These are phyloP conservation scores for Fraxinus sp. DNA, from an alignment of 305 asterid genomes.

Conservation along the genomic window DNA sequence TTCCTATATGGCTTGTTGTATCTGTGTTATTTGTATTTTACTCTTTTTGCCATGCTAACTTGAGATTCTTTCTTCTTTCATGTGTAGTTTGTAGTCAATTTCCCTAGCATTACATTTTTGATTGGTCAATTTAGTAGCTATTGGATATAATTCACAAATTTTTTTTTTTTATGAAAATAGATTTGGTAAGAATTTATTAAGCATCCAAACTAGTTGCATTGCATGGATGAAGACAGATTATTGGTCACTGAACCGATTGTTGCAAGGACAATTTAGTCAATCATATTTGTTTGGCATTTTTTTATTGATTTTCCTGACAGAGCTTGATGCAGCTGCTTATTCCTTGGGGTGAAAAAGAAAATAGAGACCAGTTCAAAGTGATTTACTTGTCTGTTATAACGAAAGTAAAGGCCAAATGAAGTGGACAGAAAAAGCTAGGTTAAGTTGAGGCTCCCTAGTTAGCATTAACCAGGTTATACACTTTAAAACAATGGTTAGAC, in stretches of 20 bases:
- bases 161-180: neutral
- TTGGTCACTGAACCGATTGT: neutral
- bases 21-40: slow-evolving; percentile 14
- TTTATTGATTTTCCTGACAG: too few relatives aligned
- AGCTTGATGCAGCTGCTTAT: neutral
- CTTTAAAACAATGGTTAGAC: neutral
- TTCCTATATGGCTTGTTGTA: slow-evolving; percentile 19
- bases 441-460: neutral
- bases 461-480: neutral
- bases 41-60: slow-evolving; percentile 14
- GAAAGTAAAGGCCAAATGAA: neutral
- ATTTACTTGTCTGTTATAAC: neutral
- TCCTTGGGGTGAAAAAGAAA: neutral
- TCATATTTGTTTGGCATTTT: too few relatives aligned
- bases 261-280: neutral
- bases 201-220: neutral
- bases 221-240: neutral
- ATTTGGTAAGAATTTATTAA: neutral
- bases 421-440: neutral
- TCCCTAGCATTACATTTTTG: neutral
- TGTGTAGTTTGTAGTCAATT: neutral
- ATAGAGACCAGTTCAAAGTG: neutral
- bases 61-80: slow-evolving; percentile 5
- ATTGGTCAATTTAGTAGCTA: neutral
- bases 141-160: neutral